Conservation (phyloP, 225 moss, liverwort and hornwort species). For the Neckera pumila region DNA sequence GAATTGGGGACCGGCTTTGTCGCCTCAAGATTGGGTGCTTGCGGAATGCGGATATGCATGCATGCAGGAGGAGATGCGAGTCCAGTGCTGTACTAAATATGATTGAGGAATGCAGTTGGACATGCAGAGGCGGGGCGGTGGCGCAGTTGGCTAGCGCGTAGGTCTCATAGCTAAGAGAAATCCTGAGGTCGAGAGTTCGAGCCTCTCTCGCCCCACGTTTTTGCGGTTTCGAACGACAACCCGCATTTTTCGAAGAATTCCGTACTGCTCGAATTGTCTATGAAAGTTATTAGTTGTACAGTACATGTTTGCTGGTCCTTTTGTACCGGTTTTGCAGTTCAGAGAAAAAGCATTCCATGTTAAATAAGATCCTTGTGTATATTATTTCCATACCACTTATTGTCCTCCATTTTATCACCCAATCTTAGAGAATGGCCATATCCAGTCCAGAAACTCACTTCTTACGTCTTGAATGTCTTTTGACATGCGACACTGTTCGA, state of each 20-base stretch:
- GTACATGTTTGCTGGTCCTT: too few relatives aligned
- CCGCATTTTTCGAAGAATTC: background rate
- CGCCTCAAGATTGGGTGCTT: background rate
- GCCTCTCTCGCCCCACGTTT: constrained; percentile 82
- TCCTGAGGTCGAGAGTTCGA: constrained; percentile 99
- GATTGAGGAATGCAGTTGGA: fast-evolving
- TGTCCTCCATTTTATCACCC: background rate
- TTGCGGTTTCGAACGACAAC: background rate
- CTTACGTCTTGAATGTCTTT: background rate
- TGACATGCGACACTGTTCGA: background rate
- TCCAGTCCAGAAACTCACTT: background rate
- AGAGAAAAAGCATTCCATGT: too few relatives aligned
- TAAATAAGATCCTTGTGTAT: background rate
- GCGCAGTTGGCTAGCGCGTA: constrained; percentile 87
- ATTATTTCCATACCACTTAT: background rate
- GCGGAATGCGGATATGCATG: too few relatives aligned
- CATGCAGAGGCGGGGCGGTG: constrained; percentile 17
- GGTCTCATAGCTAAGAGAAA: constrained; percentile 71
- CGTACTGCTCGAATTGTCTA: background rate
- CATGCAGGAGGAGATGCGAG: background rate
- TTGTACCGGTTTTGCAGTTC: background rate
- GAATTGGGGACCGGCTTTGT: background rate
- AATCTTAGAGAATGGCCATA: background rate
- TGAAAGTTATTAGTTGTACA: too few relatives aligned
- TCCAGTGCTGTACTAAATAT: fast-evolving